Conservation (phyloP, 2,329 filamentous ascomycete species). For the Hypoxylon sp. region DNA sequence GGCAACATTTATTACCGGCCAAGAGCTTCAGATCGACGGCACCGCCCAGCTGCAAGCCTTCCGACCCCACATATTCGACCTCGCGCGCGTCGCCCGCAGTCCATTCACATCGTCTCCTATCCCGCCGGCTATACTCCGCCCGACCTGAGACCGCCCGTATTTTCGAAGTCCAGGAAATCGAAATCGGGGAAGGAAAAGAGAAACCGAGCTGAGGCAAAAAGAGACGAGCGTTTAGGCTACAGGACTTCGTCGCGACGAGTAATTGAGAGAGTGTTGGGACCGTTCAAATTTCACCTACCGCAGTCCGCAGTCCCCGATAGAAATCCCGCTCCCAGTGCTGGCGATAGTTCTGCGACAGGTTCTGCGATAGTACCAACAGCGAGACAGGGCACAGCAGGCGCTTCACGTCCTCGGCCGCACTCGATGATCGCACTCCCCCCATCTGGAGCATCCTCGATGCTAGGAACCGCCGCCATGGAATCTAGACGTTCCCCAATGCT, state of each 20-base stretch:
- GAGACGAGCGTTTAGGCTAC: conserved; percentile 46
- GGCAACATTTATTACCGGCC: conserved; percentile 50
- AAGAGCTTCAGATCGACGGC: conserved; percentile 42
- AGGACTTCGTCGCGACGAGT: conserved; percentile 49
- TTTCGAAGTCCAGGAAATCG: conserved; percentile 61
- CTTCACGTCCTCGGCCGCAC: conserved; percentile 35
- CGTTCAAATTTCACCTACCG: conserved; percentile 48
- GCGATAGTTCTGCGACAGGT: conserved; percentile 26
- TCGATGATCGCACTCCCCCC: conserved; percentile 46
- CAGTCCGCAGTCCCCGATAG: conserved; percentile 39
- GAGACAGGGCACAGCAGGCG: conserved; percentile 30
- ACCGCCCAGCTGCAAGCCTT: conserved; percentile 43
- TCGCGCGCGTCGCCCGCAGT: conserved; percentile 62
- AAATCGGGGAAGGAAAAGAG: conserved; percentile 49
- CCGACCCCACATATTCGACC: conserved; percentile 61
- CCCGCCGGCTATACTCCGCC: conserved; percentile 58
- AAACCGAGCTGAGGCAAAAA: conserved; percentile 29
- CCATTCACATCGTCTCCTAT: conserved; percentile 65
- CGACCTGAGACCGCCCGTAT: conserved; percentile 57
- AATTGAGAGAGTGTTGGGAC: conserved; percentile 51
- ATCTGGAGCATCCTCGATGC: conserved; percentile 39
- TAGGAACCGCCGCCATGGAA: conserved; percentile 47
- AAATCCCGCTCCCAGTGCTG: conserved; percentile 14
- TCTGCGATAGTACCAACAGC: no score
- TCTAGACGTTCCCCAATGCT: conserved; percentile 45